Base-by-base conservation (phyloP, 2,329 filamentous ascomycete species). In the Colletotrichum somersetense region DNA sequence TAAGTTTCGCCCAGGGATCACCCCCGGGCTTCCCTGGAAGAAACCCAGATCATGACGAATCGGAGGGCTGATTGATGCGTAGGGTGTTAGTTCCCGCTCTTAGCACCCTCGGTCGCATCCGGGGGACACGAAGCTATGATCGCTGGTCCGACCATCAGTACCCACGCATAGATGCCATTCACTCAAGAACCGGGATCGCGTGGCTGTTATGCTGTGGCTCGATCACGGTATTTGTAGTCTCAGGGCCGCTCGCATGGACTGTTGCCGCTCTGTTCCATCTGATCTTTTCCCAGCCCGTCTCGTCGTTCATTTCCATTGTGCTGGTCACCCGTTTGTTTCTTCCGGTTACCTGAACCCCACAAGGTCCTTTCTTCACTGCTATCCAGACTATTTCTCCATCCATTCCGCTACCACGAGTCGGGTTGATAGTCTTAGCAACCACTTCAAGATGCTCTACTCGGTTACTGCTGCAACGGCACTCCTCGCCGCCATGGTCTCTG, bases 401-500 rank as follows among this genome's bases (percentile, higher is more conserved):
- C 50, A 30, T 20, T 42, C 40, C 67, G 11, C n/a, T 52, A 20
- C 7, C 33, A 50, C 35, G 35, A 56, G 40, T 20, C 38, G 26
- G 26, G 14, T 26, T 16, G 11, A 12, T 4, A 59, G 26, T 20
- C 38, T 23, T 23, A 48, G 38, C 55, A 52, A 50, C 42, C 59
- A 35, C 11, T 70, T 57, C 57, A 73, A 66, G 5, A 74, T 74
- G 73, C 67, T 68, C 67, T 30, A 64, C 14, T 68, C 73, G 2
- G 33, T 74, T 62, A 73, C 64, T 14, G 62, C 65, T 52, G 67
- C 72, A 35, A 67, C 71, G 68, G 73, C 73, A 11, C 59, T 67
- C 57, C 58, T 73, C 59, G 74, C 71, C 58, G 42, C 66, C 50
- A 64, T 74, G 68, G 83, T 81, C 62, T 80, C 80, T 35, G 83